Conservation (phyloP, 2,329 filamentous ascomycete genomes). For the Trichoderma asperellum region DNA sequence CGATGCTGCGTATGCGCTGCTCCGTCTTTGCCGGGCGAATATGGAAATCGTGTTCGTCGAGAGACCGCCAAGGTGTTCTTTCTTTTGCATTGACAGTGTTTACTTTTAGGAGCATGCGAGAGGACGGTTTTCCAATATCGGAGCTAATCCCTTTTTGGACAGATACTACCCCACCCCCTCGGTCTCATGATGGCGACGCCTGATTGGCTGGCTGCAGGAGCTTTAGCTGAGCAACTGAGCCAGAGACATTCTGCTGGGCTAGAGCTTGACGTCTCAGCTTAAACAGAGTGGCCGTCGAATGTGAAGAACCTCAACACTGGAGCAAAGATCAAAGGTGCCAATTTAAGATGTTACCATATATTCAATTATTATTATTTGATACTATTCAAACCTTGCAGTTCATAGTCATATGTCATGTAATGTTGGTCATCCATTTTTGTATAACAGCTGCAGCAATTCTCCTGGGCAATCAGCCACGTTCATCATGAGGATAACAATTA, state of each 20-base stretch:
- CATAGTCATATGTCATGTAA: too few relatives aligned
- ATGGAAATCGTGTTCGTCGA: not conserved
- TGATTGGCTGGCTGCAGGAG: conserved; percentile 22
- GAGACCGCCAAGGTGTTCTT: conserved; percentile 25
- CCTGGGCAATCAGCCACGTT: not conserved
- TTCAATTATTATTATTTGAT: not conserved
- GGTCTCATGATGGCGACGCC: conserved; percentile 9
- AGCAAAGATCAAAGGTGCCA: not conserved
- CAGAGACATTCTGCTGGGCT: not conserved
- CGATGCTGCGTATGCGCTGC: conserved; percentile 24
- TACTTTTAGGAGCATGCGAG: conserved; percentile 26
- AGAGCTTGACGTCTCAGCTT: not conserved
- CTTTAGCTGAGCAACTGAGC: not conserved
- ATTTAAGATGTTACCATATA: not conserved
- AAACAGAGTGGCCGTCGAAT: not conserved
- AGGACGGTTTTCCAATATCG: conserved; percentile 26
- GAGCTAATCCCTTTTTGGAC: conserved; percentile 5
- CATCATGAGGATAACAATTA: not conserved
- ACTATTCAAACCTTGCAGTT: too few relatives aligned
- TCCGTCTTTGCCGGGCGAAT: not conserved
- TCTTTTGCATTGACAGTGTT: conserved; percentile 21
- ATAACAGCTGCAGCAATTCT: not conserved
- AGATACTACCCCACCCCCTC: conserved; percentile 27
- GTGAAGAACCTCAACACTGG: not conserved
- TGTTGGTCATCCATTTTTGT: too few relatives aligned